Evolutionary conservation across 495 filamentous ascomycete genomes (phyloP).

Genomic region (Podospora australis): DNA sequence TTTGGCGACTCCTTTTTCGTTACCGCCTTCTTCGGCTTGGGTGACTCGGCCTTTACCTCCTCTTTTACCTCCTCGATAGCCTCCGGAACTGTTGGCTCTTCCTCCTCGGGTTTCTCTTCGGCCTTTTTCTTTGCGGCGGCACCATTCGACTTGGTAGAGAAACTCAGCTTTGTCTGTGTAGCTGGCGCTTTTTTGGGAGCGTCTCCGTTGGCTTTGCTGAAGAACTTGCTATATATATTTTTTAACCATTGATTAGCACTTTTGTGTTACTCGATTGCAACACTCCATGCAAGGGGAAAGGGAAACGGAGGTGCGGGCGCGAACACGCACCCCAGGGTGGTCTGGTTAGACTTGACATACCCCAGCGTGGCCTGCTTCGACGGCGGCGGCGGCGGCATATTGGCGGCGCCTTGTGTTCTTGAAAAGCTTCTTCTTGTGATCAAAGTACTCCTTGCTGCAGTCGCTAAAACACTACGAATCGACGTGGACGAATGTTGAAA

Average conservation of each 20-base stretch:
- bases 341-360: conserved; percentile 81
- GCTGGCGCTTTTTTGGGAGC: conserved; percentile 48
- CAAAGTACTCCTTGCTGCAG: too few relatives aligned
- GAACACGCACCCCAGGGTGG: conserved; percentile 76
- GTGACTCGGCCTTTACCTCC: too few relatives aligned
- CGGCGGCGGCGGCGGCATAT: neutral
- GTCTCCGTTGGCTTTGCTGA: conserved; percentile 49
- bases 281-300: neutral
- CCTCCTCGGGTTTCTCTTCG: conserved; percentile 24
- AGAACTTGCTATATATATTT: conserved; percentile 64
- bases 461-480: too few relatives aligned
- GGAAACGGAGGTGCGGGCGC: too few relatives aligned
- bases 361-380: conserved; percentile 73
- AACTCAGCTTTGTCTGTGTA: conserved; percentile 69
- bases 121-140: neutral
- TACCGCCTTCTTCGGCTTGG: too few relatives aligned
- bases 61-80: conserved; percentile 21
- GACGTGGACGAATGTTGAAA: too few relatives aligned
- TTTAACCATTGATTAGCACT: conserved; percentile 1
- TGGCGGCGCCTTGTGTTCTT: neutral
- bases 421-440: neutral
- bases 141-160: conserved; percentile 44
- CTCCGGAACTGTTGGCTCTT: conserved; percentile 13
- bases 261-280: neutral
- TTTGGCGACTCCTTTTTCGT: too few relatives aligned